Evolutionary conservation across 2,329 filamentous ascomycete species (phyloP), one percentile per base, ranked within the genome.

Genomic region (Davidsoniella eucalypti): DNA sequence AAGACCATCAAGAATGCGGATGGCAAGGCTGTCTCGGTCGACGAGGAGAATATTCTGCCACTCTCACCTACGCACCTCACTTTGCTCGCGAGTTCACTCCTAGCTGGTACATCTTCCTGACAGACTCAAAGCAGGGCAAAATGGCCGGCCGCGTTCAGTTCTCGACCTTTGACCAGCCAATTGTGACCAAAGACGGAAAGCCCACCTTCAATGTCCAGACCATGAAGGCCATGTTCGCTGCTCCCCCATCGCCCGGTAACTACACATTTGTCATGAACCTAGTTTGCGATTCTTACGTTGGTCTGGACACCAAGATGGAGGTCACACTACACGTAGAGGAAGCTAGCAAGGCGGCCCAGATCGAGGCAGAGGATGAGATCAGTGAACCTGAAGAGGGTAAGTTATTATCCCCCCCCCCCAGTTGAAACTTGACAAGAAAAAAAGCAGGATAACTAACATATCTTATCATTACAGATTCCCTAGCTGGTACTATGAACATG

Each of bases 371-470:
- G 57, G 92, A 94, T 59, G 92, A 98, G 53, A 98, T 98, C 57
- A 94, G 86, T 62, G 92, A 98, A 64, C 92, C 93, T 36, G 92
- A 96, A 56, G 92, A 98, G 72, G 92, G 92, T 94, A 73, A 71
- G 81, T 71, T 47, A 14, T 40, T 44, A 17, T 42, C 43, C 43
- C 33, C n/a, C 43, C 25, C 23, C 2, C 7, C 14, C n/a, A 4
- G 2, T 43, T 41, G 5, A 39, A n/a, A 10, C 4, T 21, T 9
- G 16, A 47, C 5, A 41, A 9, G 6, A 40, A 7, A 18, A 17
- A 14, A 23, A 26, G 21, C 18, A 14, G 21, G 25, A 25, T 17
- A 39, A 51, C 16, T n/a, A 40, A 38, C 61, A 65, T 54, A 17
- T 5, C 4, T 4, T 53, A 23, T 12, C n/a, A 12, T n/a, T 52